phyloP scores from a whole-genome alignment of 2,329 filamentous ascomycete genomes.

The Talaromyces marneffei region DNA sequence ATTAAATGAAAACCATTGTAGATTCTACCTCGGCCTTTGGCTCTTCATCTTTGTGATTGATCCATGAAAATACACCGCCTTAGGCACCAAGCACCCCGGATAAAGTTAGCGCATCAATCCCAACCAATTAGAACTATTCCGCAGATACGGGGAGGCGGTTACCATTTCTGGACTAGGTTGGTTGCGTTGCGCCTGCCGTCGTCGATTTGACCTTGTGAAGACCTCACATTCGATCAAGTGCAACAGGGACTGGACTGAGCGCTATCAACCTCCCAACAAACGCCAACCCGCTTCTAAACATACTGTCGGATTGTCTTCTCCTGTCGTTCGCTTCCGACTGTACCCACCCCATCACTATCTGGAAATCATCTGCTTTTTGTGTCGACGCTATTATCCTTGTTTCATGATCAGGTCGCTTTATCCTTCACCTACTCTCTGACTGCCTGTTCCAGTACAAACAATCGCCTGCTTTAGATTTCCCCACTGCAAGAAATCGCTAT shows the following conservation, averaged over 20 bases:
- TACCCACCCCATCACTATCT: not conserved
- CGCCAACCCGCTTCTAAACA: not conserved
- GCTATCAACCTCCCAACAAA: not conserved
- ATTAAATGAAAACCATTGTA: not conserved
- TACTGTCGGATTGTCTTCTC: not conserved
- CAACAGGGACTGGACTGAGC: not conserved
- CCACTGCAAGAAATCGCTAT: not conserved
- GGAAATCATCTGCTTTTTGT: not conserved
- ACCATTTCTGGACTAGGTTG: not conserved
- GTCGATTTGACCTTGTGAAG: not conserved
- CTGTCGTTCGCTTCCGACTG: not conserved
- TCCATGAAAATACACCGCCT: not conserved
- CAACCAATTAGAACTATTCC: not conserved
- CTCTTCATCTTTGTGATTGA: not conserved
- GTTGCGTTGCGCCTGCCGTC: conserved; percentile 1
- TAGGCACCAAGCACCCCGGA: not conserved
- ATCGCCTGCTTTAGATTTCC: not conserved
- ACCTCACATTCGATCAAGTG: not conserved
- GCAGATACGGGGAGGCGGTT: not conserved
- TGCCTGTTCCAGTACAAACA: not conserved
- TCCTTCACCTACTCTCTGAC: not conserved
- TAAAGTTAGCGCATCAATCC: not conserved
- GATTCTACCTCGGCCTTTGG: not conserved
- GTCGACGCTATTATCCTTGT: not conserved
- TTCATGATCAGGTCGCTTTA: not conserved